Percentiles rank a stretch among this genome's conserved stretches.
phyloP scores from a whole-genome alignment of 1,284 basidiomycete genomes.

The Heterobasidion irregulare region DNA sequence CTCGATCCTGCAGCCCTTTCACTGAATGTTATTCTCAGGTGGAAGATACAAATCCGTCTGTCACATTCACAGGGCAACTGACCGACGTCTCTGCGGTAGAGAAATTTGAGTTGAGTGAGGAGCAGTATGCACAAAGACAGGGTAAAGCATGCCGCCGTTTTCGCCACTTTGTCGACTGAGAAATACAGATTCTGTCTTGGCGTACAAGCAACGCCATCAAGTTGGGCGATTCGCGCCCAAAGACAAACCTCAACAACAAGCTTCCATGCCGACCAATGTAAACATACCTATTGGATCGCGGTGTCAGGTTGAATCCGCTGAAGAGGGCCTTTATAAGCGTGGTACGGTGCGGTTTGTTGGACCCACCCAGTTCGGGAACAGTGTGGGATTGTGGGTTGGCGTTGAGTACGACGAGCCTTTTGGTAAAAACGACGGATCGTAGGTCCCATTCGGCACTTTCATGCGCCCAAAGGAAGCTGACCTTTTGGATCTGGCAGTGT shows the following conservation, averaged over 20 bases:
- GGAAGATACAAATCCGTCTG: constrained; percentile 68
- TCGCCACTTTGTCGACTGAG: not conserved
- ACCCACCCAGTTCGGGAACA: constrained; percentile 64
- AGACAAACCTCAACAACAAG: constrained; percentile 14
- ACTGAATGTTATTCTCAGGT: constrained; percentile 40
- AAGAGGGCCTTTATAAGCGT: constrained; percentile 62
- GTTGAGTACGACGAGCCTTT: constrained; percentile 95
- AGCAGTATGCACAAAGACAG: constrained; percentile 73
- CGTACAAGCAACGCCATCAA: constrained; percentile 85
- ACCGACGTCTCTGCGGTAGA: constrained; percentile 83
- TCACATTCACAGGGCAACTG: constrained; percentile 70
- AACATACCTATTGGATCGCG: constrained; percentile 62
- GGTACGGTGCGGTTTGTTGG: constrained; percentile 87
- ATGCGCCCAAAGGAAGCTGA: not conserved
- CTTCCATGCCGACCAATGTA: constrained; percentile 17
- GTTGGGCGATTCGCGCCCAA: constrained; percentile 81
- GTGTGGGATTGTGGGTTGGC: constrained; percentile 78
- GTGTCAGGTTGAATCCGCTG: constrained; percentile 72
- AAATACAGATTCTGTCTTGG: constrained; percentile 74
- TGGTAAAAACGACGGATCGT: constrained; percentile 84
- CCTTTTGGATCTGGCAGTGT: constrained; percentile 43
- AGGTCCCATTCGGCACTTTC: not conserved
- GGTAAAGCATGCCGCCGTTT: constrained; percentile 35
- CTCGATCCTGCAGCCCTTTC: not conserved
- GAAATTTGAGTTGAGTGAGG: constrained; percentile 85